A percentile compares a stretch with the other conserved stretches of the same genome.
Evolutionary conservation across 2,329 filamentous ascomycete species (phyloP).

Genomic region (Aspergillus fructus): DNA sequence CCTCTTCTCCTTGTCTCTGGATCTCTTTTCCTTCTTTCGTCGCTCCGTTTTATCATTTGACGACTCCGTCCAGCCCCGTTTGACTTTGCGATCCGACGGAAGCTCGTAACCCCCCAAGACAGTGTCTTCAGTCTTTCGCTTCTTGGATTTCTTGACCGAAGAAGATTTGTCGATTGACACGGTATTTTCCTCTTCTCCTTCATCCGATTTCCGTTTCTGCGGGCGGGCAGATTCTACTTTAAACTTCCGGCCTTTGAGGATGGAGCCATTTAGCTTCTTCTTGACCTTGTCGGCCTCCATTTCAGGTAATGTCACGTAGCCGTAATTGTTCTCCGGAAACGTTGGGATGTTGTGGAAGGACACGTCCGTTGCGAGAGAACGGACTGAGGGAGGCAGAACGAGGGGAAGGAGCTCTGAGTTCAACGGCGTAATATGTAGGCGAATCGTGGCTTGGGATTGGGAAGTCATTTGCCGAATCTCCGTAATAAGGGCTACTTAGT

Average conservation of each 20-base stretch:
- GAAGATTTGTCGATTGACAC: constrained; percentile 33
- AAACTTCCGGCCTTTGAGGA: constrained; percentile 81
- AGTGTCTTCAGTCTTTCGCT: constrained; percentile 53
- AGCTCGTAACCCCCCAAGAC: constrained; percentile 70
- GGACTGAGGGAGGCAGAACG: constrained; percentile 68
- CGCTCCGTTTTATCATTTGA: constrained; percentile 46
- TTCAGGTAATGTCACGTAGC: constrained; percentile 78
- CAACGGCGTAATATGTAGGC: constrained; percentile 87
- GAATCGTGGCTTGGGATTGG: constrained; percentile 32
- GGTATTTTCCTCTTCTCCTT: constrained; percentile 36
- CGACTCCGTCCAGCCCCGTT: constrained; percentile 83
- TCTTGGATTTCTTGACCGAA: constrained; percentile 46
- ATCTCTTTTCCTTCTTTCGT: constrained; percentile 48
- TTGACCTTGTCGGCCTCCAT: constrained; percentile 86
- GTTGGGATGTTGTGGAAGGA: constrained; percentile 86
- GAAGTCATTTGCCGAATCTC: constrained; percentile 21
- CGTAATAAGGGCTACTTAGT: not conserved
- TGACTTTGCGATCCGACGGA: constrained; percentile 72
- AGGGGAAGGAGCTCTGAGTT: constrained; percentile 70
- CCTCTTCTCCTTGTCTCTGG: constrained; percentile 55
- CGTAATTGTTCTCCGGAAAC: constrained; percentile 87
- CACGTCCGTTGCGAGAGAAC: constrained; percentile 69
- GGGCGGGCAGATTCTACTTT: constrained; percentile 78
- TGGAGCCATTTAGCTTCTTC: constrained; percentile 84
- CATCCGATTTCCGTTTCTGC: constrained; percentile 51